These are phyloP conservation scores for Pharus latifolius DNA, from an alignment of 176 grass and related monocot genomes.

Conservation along the genomic window DNA sequence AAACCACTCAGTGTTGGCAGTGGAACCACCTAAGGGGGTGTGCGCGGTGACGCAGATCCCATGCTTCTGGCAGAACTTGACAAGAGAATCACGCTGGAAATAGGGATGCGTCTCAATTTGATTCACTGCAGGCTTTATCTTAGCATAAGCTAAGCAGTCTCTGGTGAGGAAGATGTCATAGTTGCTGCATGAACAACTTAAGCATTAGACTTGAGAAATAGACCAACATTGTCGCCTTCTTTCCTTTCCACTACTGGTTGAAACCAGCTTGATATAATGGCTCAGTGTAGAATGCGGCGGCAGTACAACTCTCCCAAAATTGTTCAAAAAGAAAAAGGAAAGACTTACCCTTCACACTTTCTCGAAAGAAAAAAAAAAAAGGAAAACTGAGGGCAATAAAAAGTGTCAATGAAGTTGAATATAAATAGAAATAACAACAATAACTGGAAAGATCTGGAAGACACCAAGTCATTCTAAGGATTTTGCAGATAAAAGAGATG, in stretches of 20 bases:
- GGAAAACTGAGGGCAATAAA: background rate
- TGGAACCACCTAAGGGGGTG: slow-evolving; percentile 71
- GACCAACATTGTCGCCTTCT: too few species aligned
- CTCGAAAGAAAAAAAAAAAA: background rate
- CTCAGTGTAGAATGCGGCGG: too few species aligned
- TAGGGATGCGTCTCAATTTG: slow-evolving; percentile 90
- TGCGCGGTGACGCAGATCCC: slow-evolving; percentile 78
- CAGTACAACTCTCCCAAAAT: too few species aligned
- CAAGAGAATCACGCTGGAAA: slow-evolving; percentile 83
- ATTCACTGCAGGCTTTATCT: slow-evolving; percentile 92
- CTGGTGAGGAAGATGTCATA: slow-evolving; percentile 93
- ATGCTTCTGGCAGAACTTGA: slow-evolving; percentile 98
- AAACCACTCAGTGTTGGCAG: slow-evolving; percentile 78
- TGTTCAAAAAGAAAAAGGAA: too few species aligned
- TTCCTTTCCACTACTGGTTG: too few species aligned
- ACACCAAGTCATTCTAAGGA: background rate
- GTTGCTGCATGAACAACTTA: slow-evolving; percentile 54
- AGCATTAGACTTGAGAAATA: background rate
- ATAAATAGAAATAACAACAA: background rate
- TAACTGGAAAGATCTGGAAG: background rate
- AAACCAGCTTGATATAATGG: too few species aligned
- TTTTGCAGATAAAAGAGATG: background rate
- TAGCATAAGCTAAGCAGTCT: slow-evolving; percentile 73
- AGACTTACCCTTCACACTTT: background rate
- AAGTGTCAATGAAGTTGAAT: background rate